Percentiles rank a stretch among this genome's conserved stretches.
These are phyloP conservation scores for Myrica gale DNA, from an alignment of 306 rosid genomes.

Conservation along the genomic window DNA sequence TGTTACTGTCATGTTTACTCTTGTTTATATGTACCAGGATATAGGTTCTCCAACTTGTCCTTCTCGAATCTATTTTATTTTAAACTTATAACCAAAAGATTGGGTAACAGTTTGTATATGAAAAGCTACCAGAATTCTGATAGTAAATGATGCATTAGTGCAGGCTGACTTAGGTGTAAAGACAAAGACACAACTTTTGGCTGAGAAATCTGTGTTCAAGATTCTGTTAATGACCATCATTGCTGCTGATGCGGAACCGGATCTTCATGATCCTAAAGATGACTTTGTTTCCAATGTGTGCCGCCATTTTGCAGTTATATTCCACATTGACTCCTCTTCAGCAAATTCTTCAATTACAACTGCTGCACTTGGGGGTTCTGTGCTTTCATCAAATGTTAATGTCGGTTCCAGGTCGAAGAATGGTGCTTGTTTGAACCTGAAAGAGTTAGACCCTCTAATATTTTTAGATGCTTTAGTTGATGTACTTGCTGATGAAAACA, in stretches of 20 bases:
- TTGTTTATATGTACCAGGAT: neutral
- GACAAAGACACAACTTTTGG: conserved; percentile 98
- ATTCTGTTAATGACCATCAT: conserved; percentile 81
- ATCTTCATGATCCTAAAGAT: conserved; percentile 73
- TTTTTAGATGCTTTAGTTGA: conserved; percentile 97
- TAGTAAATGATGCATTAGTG: conserved; percentile 31
- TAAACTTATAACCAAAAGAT: neutral
- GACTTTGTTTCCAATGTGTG: conserved; percentile 85
- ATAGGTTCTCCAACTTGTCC: neutral
- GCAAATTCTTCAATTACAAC: conserved; percentile 40
- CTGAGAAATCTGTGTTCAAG: conserved; percentile 96
- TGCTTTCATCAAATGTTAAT: conserved; percentile 54
- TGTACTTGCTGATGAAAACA: conserved; percentile 90
- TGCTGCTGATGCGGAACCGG: conserved; percentile 88
- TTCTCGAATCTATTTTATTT: conserved; percentile 12
- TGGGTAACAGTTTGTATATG: conserved; percentile 2
- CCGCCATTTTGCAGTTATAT: conserved; percentile 94
- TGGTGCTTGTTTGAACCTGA: conserved; percentile 67
- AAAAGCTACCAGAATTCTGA: conserved; percentile 27
- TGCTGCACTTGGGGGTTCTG: conserved; percentile 59
- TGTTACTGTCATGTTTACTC: neutral
- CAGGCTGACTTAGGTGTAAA: conserved; percentile 99
- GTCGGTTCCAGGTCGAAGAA: conserved; percentile 59
- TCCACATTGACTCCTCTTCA: conserved; percentile 70
- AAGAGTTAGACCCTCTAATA: conserved; percentile 93